phyloP scores from a whole-genome alignment of 2,329 filamentous ascomycete species.

The Teratosphaeria destructans region DNA sequence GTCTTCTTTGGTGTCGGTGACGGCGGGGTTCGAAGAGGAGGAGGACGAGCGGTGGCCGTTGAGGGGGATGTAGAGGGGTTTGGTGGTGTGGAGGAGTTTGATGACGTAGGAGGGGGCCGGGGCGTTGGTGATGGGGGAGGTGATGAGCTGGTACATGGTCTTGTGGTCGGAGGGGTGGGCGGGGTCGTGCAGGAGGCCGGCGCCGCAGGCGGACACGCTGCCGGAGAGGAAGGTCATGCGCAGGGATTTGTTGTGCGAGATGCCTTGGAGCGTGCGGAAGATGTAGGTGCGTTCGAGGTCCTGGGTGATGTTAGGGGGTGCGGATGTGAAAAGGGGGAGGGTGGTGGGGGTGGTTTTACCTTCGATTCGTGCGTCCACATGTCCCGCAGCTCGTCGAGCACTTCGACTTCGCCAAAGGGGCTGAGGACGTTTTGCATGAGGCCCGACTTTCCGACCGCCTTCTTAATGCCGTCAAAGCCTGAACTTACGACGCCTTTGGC shows the following conservation, averaged over 20 bases:
- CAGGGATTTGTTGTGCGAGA: constrained; percentile 86
- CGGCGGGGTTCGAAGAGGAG: constrained; percentile 15
- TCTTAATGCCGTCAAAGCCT: constrained; percentile 91
- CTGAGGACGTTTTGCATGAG: constrained; percentile 93
- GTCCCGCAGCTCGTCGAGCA: constrained; percentile 87
- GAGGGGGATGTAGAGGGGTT: constrained; percentile 76
- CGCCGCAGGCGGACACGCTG: constrained; percentile 80
- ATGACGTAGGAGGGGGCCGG: constrained; percentile 78
- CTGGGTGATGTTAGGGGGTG: constrained; percentile 26
- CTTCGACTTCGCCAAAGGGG: constrained; percentile 91
- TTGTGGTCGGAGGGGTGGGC: constrained; percentile 88
- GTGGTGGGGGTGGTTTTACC: constrained; percentile 29
- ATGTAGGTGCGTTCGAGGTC: constrained; percentile 94
- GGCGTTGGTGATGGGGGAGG: constrained; percentile 81
- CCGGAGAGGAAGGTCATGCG: constrained; percentile 96
- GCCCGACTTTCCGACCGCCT: constrained; percentile 87
- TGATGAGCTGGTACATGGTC: constrained; percentile 98
- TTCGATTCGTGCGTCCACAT: constrained; percentile 98
- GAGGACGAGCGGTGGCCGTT: constrained; percentile 63
- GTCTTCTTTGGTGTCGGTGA: constrained; percentile 92
- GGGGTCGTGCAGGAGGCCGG: constrained; percentile 89
- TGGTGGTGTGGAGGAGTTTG: constrained; percentile 91
- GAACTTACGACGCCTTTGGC: constrained; percentile 87
- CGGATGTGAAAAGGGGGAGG: neutral
- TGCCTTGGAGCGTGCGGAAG: constrained; percentile 89